Conservation (phyloP, 148 eudicot genomes). For the Nepenthes mirabilis region DNA sequence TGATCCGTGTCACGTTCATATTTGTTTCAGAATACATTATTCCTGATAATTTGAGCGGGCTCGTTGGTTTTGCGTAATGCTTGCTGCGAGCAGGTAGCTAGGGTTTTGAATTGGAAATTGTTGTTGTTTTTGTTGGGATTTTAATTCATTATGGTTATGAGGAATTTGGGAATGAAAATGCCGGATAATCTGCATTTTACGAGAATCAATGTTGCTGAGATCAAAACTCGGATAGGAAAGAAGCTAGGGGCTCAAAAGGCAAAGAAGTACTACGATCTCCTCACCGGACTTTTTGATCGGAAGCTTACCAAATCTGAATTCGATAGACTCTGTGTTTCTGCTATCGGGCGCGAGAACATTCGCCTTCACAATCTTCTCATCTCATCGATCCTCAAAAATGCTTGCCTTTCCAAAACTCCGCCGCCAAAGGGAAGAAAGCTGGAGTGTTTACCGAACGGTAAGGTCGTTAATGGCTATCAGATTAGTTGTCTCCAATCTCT, state of each 20-base stretch:
- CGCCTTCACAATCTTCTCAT: constrained; percentile 59
- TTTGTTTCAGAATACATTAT: no score
- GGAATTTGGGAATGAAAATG: constrained; percentile 25
- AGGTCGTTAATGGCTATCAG: constrained; percentile 9
- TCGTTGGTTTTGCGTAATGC: no score
- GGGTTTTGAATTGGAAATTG: constrained; percentile 12
- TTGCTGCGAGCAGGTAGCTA: neutral
- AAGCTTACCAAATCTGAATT: constrained; percentile 53
- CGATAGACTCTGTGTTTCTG: constrained; percentile 32
- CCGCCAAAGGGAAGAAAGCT: constrained; percentile 30
- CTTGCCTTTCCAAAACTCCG: constrained; percentile 33
- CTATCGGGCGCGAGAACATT: constrained; percentile 62
- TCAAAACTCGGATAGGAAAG: constrained; percentile 43
- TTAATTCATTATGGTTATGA: constrained; percentile 15
- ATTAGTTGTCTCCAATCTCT: constrained; percentile 42
- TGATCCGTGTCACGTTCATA: no score
- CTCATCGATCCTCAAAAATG: constrained; percentile 55
- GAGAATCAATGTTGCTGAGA: constrained; percentile 36
- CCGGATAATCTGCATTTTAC: constrained; percentile 40
- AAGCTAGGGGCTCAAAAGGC: constrained; percentile 50
- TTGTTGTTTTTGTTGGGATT: constrained; percentile 6
- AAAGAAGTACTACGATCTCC: constrained; percentile 41
- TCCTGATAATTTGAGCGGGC: no score
- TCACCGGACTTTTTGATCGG: constrained; percentile 27
- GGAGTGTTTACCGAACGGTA: constrained; percentile 11